These are phyloP conservation scores for Penicillium sp. DNA, from an alignment of 2,329 filamentous ascomycete species.

Conservation along the genomic window DNA sequence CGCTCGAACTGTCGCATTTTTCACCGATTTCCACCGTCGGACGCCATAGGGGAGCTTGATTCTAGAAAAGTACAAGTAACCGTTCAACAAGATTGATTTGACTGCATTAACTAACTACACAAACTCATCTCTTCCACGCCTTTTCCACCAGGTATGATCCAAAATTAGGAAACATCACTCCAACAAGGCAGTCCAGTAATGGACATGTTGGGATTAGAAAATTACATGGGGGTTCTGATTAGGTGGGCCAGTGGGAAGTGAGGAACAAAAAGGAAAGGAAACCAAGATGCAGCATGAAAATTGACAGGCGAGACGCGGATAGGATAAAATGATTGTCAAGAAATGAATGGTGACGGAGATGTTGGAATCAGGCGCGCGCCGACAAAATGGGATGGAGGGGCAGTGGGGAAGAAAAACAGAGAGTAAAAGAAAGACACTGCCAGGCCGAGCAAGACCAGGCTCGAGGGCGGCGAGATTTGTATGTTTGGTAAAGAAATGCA, in stretches of 20 bases:
- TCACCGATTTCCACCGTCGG: too few species aligned
- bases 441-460: background rate
- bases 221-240: conserved; percentile 13
- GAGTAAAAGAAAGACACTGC: background rate
- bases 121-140: background rate
- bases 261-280: background rate
- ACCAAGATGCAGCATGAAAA: background rate
- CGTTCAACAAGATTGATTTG: background rate
- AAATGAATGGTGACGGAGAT: background rate
- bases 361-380: background rate
- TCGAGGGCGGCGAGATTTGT: background rate
- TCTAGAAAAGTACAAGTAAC: background rate
- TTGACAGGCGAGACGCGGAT: too few species aligned
- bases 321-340: background rate
- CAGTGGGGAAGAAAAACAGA: background rate
- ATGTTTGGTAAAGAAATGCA: conserved; percentile 2
- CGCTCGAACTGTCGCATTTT: too few species aligned
- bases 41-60: background rate
- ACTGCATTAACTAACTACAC: conserved; percentile 12
- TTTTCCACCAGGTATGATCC: background rate
- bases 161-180: background rate
- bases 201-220: conserved; percentile 8
- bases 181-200: background rate
- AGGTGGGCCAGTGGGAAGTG: background rate
- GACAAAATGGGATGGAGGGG: background rate